These are phyloP conservation scores for Botrytis deweyae DNA, from an alignment of 2,329 filamentous ascomycete species.

Conservation along the genomic window DNA sequence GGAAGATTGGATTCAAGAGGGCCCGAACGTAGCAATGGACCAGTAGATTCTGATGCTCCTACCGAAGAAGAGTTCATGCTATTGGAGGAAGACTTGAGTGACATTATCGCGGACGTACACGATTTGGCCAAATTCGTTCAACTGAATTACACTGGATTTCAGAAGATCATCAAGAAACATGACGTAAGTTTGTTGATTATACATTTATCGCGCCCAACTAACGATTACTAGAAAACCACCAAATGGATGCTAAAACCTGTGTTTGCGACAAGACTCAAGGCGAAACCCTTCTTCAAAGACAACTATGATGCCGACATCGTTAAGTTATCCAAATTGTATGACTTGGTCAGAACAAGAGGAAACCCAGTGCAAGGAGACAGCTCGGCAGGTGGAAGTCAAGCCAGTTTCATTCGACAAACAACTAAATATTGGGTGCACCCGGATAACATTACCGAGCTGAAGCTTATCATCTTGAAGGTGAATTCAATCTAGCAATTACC, in stretches of 20 bases:
- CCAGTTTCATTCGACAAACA: slow-evolving; percentile 93
- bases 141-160: slow-evolving; percentile 97
- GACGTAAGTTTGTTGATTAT: slow-evolving; percentile 60
- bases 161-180: slow-evolving; percentile 99
- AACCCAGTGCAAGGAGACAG: slow-evolving; percentile 92
- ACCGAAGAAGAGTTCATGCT: slow-evolving; percentile 92
- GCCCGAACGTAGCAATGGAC: slow-evolving; percentile 41
- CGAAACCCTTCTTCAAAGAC: slow-evolving; percentile 97
- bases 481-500: neutral
- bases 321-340: slow-evolving; percentile 91
- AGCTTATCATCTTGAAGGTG: slow-evolving; percentile 91
- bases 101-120: slow-evolving; percentile 98
- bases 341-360: slow-evolving; percentile 87
- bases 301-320: slow-evolving; percentile 97
- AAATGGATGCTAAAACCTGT: slow-evolving; percentile 90
- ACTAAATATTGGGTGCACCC: slow-evolving; percentile 99
- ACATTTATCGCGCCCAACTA: slow-evolving; percentile 16
- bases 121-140: slow-evolving; percentile 98
- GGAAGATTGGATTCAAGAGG: slow-evolving; percentile 66
- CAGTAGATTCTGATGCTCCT: slow-evolving; percentile 50
- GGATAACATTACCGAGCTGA: slow-evolving; percentile 96
- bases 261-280: slow-evolving; percentile 92
- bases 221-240: slow-evolving; percentile 73
- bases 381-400: slow-evolving; percentile 84
- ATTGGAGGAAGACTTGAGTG: slow-evolving; percentile 90